Evolutionary conservation across 345 rosid genomes (phyloP).

Genomic region (Lumnitzera racemosa): DNA sequence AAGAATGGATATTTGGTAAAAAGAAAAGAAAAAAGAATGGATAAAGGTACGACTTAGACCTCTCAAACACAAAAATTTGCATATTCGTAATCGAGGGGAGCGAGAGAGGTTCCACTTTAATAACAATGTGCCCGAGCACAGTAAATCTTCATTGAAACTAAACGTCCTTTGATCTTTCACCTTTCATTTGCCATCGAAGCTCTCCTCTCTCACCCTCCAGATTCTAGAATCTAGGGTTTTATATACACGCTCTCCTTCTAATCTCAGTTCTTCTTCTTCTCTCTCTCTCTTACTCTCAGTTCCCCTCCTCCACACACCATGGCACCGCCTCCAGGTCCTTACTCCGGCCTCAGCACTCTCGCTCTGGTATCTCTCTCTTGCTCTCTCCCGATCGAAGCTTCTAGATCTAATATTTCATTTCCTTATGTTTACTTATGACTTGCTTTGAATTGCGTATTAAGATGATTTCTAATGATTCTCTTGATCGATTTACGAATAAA

Average conservation of each 20-base stretch:
- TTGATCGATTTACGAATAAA: slow-evolving; percentile 7
- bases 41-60: too few species aligned
- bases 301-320: slow-evolving; percentile 6
- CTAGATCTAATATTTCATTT: neutral
- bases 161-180: too few species aligned
- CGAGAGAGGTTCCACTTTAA: too few species aligned
- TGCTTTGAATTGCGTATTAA: neutral
- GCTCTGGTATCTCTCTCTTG: slow-evolving; percentile 39
- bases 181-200: too few species aligned
- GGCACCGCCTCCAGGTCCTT: slow-evolving; percentile 69
- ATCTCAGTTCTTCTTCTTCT: neutral
- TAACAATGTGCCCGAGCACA: too few species aligned
- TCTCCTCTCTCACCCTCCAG: too few species aligned
- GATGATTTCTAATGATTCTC: slow-evolving; percentile 3
- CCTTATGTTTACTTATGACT: neutral
- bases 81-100: too few species aligned
- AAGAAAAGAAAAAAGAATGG: too few species aligned
- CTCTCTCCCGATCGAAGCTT: neutral
- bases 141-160: too few species aligned
- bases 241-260: neutral
- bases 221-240: too few species aligned
- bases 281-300: neutral
- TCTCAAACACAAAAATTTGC: too few species aligned
- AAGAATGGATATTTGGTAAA: too few species aligned
- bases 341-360: slow-evolving; percentile 76